Evolutionary conservation across 371 early-diverging fungal species (phyloP), one percentile per base, ranked within the genome.

Genomic region (Haplosporangium sp.): DNA sequence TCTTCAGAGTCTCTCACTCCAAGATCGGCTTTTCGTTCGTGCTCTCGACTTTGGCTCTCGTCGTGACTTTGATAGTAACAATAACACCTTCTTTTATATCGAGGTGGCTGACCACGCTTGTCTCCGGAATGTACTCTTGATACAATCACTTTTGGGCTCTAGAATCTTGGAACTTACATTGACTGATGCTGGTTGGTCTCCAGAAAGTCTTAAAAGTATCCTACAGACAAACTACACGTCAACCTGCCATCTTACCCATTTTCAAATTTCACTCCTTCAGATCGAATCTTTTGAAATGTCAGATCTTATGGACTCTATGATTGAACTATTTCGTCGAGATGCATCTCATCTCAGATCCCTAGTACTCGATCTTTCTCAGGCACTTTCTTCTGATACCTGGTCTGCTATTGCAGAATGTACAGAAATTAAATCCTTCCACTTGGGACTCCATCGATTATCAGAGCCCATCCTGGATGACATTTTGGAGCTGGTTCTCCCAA

Each of bases 151-250:
- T 11, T 61, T 78, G 1, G 74, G 79, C 2, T 37, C 63, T 6
- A 64, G 74, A n/a, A 78, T 78, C 45, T 39, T 48, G 2, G 79
- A 78, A 52, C 64, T 78, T 13, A 10, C 74, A 11, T 38, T 78
- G 37, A 78, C 74, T 0, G 79, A 78, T 13, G 67, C 58, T 35
- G 79, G 79, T 20, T 78, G 79, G 79, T 35, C 70, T 8, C 71
- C 74, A 9, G 70, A 70, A n/a, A 60, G 65, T 11, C 53, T 78
- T 6, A 9, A 20, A 4, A 44, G 61, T 27, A 70, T 78, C 34
- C 42, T 74, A 5, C 66, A 56, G 34, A 74, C 56, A 58, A 58
- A 45, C 62, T 52, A 65, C 15, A 7, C 61, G 57, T 48, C 71
- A 5, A 71, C 79, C 15, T 45, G 42, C 4, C 79, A 73, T 39